A percentile compares a stretch with the other conserved stretches of the same genome.
Evolutionary conservation across 2,329 filamentous ascomycete genomes (phyloP).

Genomic region (Alternaria sp.): DNA sequence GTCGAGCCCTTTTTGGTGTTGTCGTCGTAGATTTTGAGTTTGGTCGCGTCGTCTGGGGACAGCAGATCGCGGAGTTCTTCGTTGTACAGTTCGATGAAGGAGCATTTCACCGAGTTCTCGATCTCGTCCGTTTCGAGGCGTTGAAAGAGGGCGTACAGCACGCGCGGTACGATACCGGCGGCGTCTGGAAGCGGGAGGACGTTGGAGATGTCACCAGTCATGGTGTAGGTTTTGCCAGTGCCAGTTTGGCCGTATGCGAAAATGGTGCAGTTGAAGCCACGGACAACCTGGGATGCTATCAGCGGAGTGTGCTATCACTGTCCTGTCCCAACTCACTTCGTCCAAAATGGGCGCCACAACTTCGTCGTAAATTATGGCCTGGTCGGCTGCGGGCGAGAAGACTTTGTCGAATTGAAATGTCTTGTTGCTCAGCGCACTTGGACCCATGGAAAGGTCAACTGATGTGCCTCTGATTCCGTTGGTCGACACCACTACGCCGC

Average conservation of each 20-base stretch:
- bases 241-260: slow-evolving; percentile 99
- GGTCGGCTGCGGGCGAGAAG: slow-evolving; percentile 93
- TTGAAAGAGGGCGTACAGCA: slow-evolving; percentile 84
- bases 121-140: slow-evolving; percentile 78
- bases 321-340: slow-evolving; percentile 67
- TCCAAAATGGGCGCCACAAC: slow-evolving; percentile 92
- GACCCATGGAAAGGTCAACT: slow-evolving; percentile 89
- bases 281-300: slow-evolving; percentile 72
- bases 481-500: slow-evolving; percentile 86
- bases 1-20: slow-evolving; percentile 83
- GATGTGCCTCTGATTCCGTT: slow-evolving; percentile 86
- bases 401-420: slow-evolving; percentile 97
- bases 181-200: slow-evolving; percentile 88
- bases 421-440: slow-evolving; percentile 92
- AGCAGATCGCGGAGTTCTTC: slow-evolving; percentile 93
- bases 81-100: slow-evolving; percentile 98
- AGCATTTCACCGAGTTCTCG: slow-evolving; percentile 94
- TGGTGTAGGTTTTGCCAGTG: slow-evolving; percentile 98
- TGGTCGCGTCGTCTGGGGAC: slow-evolving; percentile 78
- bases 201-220: slow-evolving; percentile 97
- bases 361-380: slow-evolving; percentile 93
- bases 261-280: slow-evolving; percentile 96
- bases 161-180: slow-evolving; percentile 93
- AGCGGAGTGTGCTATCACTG: slow-evolving; percentile 7
- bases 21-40: slow-evolving; percentile 94